These are phyloP conservation scores for Fusarium sp. DNA, from an alignment of 2,329 filamentous ascomycete species.

Conservation along the genomic window DNA sequence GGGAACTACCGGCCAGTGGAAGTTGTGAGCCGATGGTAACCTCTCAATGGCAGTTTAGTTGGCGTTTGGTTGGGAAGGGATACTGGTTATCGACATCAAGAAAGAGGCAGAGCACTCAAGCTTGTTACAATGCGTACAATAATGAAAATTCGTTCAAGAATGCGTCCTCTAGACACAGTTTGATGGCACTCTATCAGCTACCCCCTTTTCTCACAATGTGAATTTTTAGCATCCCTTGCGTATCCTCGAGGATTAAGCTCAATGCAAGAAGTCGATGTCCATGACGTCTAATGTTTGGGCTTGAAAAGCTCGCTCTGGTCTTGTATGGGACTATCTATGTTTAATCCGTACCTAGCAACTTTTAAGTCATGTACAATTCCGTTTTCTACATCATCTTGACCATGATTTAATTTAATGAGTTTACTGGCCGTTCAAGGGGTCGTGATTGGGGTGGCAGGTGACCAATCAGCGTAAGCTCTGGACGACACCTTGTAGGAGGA, in stretches of 20 bases:
- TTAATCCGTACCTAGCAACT: no score
- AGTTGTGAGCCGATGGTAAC: slow-evolving; percentile 9
- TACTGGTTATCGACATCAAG: slow-evolving; percentile 20
- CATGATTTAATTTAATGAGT: background rate
- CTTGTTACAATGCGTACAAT: background rate
- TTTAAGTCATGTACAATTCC: no score
- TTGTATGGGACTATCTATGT: background rate
- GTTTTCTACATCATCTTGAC: no score
- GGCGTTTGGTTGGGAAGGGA: slow-evolving; percentile 40
- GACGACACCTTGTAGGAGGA: slow-evolving; percentile 46
- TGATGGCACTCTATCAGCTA: background rate
- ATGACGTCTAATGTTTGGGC: background rate
- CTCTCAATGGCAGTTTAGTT: slow-evolving; percentile 25
- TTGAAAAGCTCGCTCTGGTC: background rate
- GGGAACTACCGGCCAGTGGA: slow-evolving; percentile 9
- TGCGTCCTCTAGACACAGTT: background rate
- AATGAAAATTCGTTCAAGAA: background rate
- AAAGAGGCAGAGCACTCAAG: slow-evolving; percentile 7
- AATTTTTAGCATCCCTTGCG: background rate
- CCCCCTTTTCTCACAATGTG: background rate
- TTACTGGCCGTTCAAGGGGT: slow-evolving; percentile 3
- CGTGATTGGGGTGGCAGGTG: slow-evolving; percentile 15
- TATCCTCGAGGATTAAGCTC: no score
- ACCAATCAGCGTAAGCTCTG: slow-evolving; percentile 43
- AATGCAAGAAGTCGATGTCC: background rate